phyloP scores from a whole-genome alignment of 192 early-diverging fungal species.

The Gonapodya prolifera region DNA sequence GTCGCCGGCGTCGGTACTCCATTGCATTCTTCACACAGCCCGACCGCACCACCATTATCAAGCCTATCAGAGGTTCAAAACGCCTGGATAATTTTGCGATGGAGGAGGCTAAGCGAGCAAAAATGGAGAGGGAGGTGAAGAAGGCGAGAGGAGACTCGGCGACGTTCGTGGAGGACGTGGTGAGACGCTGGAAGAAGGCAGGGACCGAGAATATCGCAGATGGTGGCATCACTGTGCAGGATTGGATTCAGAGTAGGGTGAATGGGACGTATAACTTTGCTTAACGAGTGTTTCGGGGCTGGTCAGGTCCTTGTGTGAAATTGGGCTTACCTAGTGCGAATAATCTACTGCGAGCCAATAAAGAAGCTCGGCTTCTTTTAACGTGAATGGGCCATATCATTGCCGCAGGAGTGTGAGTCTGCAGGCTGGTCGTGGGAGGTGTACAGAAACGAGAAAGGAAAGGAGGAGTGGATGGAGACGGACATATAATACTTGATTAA shows the following conservation, averaged over 20 bases:
- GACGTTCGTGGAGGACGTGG: not conserved
- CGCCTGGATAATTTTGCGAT: not conserved
- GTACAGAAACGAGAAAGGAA: too few relatives aligned
- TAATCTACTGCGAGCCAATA: too few relatives aligned
- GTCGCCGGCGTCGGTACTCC: not conserved
- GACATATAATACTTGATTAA: too few relatives aligned
- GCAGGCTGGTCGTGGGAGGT: too few relatives aligned
- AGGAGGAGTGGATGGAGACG: too few relatives aligned
- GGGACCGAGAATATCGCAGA: not conserved
- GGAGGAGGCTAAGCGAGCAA: not conserved
- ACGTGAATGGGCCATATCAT: too few relatives aligned
- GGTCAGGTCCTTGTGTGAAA: too few relatives aligned
- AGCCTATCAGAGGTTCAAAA: not conserved
- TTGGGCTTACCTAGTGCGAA: too few relatives aligned
- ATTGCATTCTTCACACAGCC: not conserved
- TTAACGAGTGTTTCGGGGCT: too few relatives aligned
- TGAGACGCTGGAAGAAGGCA: not conserved
- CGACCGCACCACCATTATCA: not conserved
- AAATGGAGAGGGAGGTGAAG: not conserved
- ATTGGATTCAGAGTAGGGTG: not conserved
- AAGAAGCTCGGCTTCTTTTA: too few relatives aligned
- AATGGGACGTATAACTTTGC: not conserved
- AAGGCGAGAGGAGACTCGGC: not conserved
- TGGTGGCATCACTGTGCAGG: not conserved
- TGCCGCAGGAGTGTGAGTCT: too few relatives aligned